Conservation (phyloP, 148 eudicot species). For the Nepenthes mirabilis region DNA sequence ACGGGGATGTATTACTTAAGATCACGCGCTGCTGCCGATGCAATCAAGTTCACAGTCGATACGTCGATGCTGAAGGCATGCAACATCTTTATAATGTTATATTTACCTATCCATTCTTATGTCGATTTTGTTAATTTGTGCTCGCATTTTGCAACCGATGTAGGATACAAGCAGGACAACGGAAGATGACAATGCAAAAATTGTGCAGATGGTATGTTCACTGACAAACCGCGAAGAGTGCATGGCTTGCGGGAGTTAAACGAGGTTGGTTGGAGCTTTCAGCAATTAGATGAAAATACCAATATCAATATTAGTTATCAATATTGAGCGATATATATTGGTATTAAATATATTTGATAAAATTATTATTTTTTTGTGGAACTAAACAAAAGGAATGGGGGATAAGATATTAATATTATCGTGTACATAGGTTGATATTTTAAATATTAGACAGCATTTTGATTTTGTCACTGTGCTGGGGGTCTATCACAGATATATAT, state of each 20-base stretch:
- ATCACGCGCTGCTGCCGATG: constrained; percentile 96
- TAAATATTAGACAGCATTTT: too few relatives aligned
- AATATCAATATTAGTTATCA: too few relatives aligned
- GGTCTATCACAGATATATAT: too few relatives aligned
- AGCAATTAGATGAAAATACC: too few relatives aligned
- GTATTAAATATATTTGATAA: too few relatives aligned
- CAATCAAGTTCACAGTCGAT: constrained; percentile 98
- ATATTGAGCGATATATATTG: too few relatives aligned
- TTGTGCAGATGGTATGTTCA: constrained; percentile 2
- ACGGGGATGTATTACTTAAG: constrained; percentile 94
- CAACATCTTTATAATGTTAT: not conserved
- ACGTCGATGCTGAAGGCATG: constrained; percentile 36
- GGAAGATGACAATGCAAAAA: not conserved
- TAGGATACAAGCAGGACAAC: constrained; percentile 18
- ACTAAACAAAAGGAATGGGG: too few relatives aligned
- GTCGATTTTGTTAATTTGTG: not conserved
- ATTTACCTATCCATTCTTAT: not conserved
- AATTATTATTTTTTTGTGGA: too few relatives aligned
- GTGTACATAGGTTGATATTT: too few relatives aligned
- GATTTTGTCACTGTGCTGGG: too few relatives aligned
- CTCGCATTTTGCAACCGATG: not conserved
- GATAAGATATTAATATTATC: too few relatives aligned
- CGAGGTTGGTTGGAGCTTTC: too few relatives aligned
- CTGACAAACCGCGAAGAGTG: constrained; percentile 2
- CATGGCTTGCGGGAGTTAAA: constrained; percentile 2